phyloP scores from a whole-genome alignment of 2,329 filamentous ascomycete genomes.

The Trichophyton simii region DNA sequence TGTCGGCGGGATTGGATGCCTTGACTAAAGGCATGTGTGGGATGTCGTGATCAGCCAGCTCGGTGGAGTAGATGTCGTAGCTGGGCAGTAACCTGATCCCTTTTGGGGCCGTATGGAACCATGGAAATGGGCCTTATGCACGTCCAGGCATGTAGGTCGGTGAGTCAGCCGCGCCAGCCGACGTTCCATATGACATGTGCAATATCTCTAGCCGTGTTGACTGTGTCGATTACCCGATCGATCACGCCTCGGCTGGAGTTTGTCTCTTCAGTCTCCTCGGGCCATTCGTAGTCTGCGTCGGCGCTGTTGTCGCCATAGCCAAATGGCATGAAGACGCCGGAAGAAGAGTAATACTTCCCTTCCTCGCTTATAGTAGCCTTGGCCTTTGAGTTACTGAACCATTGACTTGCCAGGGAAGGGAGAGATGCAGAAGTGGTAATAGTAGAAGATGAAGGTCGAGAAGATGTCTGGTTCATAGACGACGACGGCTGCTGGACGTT shows the following conservation, averaged over 20 bases:
- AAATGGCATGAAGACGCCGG: constrained; percentile 10
- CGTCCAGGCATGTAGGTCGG: background rate
- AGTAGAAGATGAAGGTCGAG: background rate
- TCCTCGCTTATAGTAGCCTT: background rate
- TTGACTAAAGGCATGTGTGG: background rate
- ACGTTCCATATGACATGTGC: constrained; percentile 19
- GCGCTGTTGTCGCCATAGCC: constrained; percentile 5
- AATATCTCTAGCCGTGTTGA: constrained; percentile 16
- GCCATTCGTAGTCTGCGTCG: background rate
- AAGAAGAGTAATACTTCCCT: constrained; percentile 7
- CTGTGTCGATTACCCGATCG: constrained; percentile 14
- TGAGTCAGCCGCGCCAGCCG: constrained; percentile 14
- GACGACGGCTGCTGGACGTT: constrained; percentile 7
- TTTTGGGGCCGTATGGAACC: background rate
- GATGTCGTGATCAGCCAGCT: background rate
- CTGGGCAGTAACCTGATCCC: background rate
- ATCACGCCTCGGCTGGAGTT: constrained; percentile 8
- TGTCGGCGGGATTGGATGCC: background rate
- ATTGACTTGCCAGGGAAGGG: background rate
- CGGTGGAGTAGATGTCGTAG: background rate
- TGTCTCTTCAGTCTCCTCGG: background rate
- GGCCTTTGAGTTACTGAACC: constrained; percentile 20
- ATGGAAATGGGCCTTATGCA: no score
- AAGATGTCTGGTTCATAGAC: background rate
- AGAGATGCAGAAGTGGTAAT: background rate